These are phyloP conservation scores for Calonectria naviculata DNA, from an alignment of 2,329 filamentous ascomycete species.

Conservation along the genomic window DNA sequence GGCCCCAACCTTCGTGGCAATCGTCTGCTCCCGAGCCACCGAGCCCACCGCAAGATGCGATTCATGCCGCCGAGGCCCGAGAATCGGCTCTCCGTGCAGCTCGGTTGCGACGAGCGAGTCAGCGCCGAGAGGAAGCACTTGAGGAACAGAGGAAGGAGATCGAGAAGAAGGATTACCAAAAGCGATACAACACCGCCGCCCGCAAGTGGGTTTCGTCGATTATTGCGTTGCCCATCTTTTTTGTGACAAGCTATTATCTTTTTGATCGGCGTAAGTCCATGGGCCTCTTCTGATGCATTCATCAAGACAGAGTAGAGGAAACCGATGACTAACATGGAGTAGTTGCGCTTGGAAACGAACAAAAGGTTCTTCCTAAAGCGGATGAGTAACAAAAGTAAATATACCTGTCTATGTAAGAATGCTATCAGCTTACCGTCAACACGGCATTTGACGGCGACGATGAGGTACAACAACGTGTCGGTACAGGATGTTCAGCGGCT, in stretches of 20 bases:
- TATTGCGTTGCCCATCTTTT: constrained; percentile 63
- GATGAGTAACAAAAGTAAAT: neutral
- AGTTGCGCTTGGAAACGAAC: neutral
- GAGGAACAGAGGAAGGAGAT: constrained; percentile 32
- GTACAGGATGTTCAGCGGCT: neutral
- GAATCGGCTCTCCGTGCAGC: constrained; percentile 37
- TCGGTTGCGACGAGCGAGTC: constrained; percentile 26
- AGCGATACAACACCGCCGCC: constrained; percentile 56
- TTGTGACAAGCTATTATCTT: constrained; percentile 66
- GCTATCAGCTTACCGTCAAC: no score
- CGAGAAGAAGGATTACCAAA: constrained; percentile 50
- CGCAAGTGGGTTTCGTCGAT: constrained; percentile 59
- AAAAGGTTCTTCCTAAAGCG: neutral
- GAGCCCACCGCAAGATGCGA: constrained; percentile 17
- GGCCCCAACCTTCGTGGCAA: neutral
- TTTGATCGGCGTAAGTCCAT: constrained; percentile 61
- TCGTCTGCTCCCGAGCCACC: neutral
- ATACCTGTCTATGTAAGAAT: neutral
- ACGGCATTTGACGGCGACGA: no score
- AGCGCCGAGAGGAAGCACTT: constrained; percentile 27
- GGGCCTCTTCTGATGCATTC: rapidly evolving
- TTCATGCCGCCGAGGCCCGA: constrained; percentile 35
- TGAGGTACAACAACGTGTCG: no score
- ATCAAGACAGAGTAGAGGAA: neutral
- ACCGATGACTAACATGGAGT: neutral